Evolutionary conservation across 2,329 filamentous ascomycete species (phyloP).

Genomic region (Ceratocystis lukuohia): DNA sequence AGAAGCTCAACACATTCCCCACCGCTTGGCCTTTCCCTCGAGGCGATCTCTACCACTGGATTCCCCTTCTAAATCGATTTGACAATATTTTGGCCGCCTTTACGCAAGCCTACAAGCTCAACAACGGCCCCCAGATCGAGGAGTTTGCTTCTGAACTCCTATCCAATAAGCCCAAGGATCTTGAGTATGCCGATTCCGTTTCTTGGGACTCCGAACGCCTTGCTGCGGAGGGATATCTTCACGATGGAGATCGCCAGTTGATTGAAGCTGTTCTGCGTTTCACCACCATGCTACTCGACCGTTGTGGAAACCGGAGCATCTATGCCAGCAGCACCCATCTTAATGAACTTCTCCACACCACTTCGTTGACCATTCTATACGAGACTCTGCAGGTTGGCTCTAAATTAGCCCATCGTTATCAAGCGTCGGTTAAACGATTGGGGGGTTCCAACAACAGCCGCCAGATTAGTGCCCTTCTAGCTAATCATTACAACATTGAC

Average conservation of each 20-base stretch:
- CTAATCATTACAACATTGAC: slow-evolving; percentile 71
- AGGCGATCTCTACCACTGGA: slow-evolving; percentile 97
- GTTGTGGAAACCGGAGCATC: slow-evolving; percentile 91
- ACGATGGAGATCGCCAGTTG: slow-evolving; percentile 68
- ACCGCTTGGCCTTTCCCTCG: slow-evolving; percentile 88
- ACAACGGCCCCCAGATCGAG: slow-evolving; percentile 64
- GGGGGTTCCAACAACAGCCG: slow-evolving; percentile 38
- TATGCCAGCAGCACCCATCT: slow-evolving; percentile 88
- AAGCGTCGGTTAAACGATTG: slow-evolving; percentile 70
- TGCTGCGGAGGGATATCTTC: slow-evolving; percentile 46
- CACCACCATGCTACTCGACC: slow-evolving; percentile 75
- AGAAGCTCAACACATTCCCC: slow-evolving; percentile 66
- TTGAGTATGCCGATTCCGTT: slow-evolving; percentile 33
- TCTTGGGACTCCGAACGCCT: slow-evolving; percentile 32
- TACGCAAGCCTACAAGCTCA: slow-evolving; percentile 65
- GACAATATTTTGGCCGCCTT: slow-evolving; percentile 76
- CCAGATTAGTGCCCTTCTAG: slow-evolving; percentile 59
- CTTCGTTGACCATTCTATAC: slow-evolving; percentile 64
- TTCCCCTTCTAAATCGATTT: slow-evolving; percentile 83
- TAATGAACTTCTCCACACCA: slow-evolving; percentile 79
- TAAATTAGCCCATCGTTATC: slow-evolving; percentile 82
- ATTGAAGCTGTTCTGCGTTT: slow-evolving; percentile 72
- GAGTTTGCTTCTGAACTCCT: slow-evolving; percentile 59
- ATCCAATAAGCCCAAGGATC: slow-evolving; percentile 41
- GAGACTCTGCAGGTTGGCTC: slow-evolving; percentile 67